A percentile compares a stretch with the other conserved stretches of the same genome.
phyloP scores from a whole-genome alignment of 495 filamentous ascomycete genomes.

The Penicillium antarcticum region DNA sequence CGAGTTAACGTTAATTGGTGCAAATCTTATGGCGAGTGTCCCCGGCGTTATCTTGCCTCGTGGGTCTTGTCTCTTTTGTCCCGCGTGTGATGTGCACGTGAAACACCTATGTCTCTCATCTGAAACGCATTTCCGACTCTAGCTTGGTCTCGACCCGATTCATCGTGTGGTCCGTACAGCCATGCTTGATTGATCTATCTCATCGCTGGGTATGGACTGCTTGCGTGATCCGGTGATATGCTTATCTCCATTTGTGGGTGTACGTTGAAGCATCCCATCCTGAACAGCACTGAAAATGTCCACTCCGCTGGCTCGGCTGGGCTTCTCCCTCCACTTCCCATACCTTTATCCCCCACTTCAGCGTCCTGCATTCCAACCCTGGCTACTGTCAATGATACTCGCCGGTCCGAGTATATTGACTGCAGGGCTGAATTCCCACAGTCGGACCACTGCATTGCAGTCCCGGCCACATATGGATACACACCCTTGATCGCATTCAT shows the following conservation, averaged over 20 bases:
- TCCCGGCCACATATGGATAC: no score
- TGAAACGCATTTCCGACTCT: background rate
- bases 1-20: constrained; percentile 32
- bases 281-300: background rate
- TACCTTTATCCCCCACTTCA: no score
- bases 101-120: background rate
- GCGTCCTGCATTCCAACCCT: no score
- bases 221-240: constrained; percentile 1
- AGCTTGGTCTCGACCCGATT: background rate
- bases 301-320: constrained; percentile 15
- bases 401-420: no score
- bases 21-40: constrained; percentile 8
- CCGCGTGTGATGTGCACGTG: background rate
- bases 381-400: background rate
- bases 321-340: background rate
- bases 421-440: background rate
- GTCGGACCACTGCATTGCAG: background rate
- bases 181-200: background rate
- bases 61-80: background rate
- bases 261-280: background rate
- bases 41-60: constrained; percentile 4
- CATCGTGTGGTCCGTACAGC: background rate
- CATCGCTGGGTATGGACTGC: background rate
- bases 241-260: background rate
- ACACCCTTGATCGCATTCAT: background rate